Evolutionary conservation across 768 basidiomycete genomes (phyloP), one percentile per base, ranked within the genome.

Genomic region (Mycena epipterygia): DNA sequence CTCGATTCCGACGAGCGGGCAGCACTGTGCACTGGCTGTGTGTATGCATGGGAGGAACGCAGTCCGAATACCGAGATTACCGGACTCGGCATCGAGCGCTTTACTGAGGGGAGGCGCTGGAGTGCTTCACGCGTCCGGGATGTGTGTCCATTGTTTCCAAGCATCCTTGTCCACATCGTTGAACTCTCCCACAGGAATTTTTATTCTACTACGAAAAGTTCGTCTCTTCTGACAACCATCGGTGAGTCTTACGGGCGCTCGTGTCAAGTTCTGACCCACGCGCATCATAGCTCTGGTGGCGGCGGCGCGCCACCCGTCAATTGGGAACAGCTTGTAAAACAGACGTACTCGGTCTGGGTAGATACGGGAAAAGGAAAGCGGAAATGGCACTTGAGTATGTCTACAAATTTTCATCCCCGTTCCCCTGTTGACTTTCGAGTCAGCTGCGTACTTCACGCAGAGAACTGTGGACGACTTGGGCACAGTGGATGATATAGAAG

Each of bases 381-480:
- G 55, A 95, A 95, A 81, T 94, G 93, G 94, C 94, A 95, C 78
- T 84, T 95, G 46, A 94, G 93, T 94, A 77, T 78, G 90, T 82
- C 44, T 29, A 56, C 52, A 62, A 64, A 46, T 46, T 55, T 44
- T 48, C 42, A 48, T 70, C 66, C 67, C 62, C 19, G 42, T 56
- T 58, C 49, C 48, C 61, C 32, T 19, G 29, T 64, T 71, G 58
- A 64, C 27, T n/a, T 33, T 14, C 2, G 12, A 19, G 19, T 5
- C 29, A 95, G 94, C 92, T 78, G 93, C 94, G 5, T 95, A 95
- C 80, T 95, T 94, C 77, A 93, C 94, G 32, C 92, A 93, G 72
- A 82, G 86, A 5, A 93, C 91, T 0, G 89, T 94, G 30, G 91
- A 93, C 77, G 84, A 89, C 48, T 84, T 95, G 41, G 86, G 88